A percentile compares a stretch with the other conserved stretches of the same genome.
These are phyloP conservation scores for Penicillium ucsense DNA, from an alignment of 495 filamentous ascomycete species.

Conservation along the genomic window DNA sequence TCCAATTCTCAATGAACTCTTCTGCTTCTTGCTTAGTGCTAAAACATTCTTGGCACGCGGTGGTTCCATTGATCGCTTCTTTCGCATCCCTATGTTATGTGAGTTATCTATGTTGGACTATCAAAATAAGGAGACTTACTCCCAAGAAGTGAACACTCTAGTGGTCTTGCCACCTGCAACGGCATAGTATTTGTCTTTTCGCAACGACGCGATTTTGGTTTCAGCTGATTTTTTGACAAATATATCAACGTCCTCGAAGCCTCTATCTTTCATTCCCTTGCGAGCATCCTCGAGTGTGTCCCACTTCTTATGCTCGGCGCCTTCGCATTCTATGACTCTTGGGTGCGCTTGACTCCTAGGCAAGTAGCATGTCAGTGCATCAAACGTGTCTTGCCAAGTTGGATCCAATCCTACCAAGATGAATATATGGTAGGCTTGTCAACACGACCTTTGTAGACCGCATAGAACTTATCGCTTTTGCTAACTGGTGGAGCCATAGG, in stretches of 20 bases:
- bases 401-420: background rate
- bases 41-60: background rate
- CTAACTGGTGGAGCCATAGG: background rate
- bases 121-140: background rate
- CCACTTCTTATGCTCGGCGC: background rate
- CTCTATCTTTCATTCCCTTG: background rate
- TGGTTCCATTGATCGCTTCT: background rate
- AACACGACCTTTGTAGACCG: background rate
- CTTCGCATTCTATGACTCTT: background rate
- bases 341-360: background rate
- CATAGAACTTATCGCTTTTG: background rate
- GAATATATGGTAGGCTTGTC: background rate
- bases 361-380: background rate
- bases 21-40: background rate
- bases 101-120: background rate
- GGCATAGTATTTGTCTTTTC: background rate
- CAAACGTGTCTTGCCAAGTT: background rate
- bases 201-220: background rate
- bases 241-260: background rate
- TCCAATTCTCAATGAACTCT: background rate
- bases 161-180: background rate
- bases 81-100: background rate
- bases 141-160: background rate
- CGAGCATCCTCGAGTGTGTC: background rate
- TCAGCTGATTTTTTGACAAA: background rate